Evolutionary conservation across 2,329 filamentous ascomycete genomes (phyloP).

Genomic region (Cordyceps javanica): DNA sequence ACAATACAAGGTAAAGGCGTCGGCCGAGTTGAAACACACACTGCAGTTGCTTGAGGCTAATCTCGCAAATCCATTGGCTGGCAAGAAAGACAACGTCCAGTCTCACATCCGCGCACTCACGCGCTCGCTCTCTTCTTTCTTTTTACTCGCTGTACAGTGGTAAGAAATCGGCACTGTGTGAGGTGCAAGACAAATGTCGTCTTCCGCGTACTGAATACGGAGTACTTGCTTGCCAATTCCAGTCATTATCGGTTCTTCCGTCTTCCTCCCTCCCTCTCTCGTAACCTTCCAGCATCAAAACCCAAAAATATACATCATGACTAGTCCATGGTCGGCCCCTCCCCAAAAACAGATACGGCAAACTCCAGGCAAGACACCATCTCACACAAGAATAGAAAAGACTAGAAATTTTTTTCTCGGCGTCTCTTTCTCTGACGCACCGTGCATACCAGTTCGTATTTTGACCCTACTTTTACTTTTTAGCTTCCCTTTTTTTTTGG

Average conservation of each 20-base stretch:
- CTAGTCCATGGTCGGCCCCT: background rate
- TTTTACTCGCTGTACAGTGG: too few species aligned
- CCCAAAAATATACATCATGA: background rate
- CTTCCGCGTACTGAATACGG: too few species aligned
- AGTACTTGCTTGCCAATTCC: too few species aligned
- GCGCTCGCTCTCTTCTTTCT: too few species aligned
- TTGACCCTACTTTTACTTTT: background rate
- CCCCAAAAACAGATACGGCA: background rate
- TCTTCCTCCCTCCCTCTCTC: too few species aligned
- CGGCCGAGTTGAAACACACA: too few species aligned
- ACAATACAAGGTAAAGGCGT: too few species aligned
- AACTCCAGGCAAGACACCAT: background rate
- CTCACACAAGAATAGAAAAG: background rate
- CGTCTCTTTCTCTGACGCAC: background rate
- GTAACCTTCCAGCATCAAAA: background rate
- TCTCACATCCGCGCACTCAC: too few species aligned
- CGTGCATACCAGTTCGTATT: background rate
- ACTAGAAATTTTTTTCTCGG: background rate
- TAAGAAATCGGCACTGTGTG: background rate
- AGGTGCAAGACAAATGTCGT: too few species aligned
- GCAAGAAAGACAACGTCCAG: too few species aligned
- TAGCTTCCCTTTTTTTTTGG: background rate
- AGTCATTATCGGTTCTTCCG: background rate
- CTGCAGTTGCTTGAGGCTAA: too few species aligned
- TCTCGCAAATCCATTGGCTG: too few species aligned